Evolutionary conservation across 768 basidiomycete species (phyloP).

Genomic region (Lentinula lateritia): DNA sequence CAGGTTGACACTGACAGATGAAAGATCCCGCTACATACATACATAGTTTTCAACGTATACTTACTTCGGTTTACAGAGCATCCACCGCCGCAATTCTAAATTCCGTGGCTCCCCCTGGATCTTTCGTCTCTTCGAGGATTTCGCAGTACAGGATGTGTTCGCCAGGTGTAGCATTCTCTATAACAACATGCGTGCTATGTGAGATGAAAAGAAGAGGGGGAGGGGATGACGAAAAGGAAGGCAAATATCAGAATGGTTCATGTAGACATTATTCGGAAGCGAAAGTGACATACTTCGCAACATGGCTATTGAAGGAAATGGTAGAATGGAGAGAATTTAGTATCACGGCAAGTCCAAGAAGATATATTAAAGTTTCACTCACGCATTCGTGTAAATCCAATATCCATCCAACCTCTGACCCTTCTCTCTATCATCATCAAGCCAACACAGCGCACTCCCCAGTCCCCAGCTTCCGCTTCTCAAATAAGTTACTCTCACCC

Average conservation of each 20-base stretch:
- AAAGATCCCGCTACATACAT: neutral
- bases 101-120: neutral
- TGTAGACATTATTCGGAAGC: too few relatives aligned
- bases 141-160: constrained; percentile 1
- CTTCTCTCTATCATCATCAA: neutral
- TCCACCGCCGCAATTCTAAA: neutral
- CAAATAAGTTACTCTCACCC: neutral
- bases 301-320: neutral
- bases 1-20: neutral
- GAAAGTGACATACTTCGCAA: neutral
- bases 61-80: neutral
- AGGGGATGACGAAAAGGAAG: neutral
- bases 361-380: neutral
- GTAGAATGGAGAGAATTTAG: neutral
- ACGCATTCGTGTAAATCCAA: neutral
- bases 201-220: neutral
- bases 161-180: neutral
- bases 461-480: neutral
- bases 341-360: too few relatives aligned
- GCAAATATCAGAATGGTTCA: neutral
- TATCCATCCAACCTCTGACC: neutral
- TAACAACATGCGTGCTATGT: neutral
- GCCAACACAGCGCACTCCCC: neutral
- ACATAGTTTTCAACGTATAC: neutral
- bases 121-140: neutral